Evolutionary conservation across 805 yeast genomes (phyloP).

Genomic region (Saturnispora dispora): DNA sequence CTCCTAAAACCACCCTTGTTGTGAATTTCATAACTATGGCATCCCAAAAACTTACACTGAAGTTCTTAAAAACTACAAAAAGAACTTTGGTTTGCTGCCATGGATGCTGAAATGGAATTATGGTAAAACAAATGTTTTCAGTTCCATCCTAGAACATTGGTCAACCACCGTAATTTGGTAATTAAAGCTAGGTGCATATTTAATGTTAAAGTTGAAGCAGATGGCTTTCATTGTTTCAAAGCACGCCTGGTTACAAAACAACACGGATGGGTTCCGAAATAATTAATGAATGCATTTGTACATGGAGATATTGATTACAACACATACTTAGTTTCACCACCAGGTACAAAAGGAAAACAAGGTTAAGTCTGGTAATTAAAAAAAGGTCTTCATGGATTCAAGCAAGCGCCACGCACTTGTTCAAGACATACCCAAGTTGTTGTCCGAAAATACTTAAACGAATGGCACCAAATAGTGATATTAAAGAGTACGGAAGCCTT

Average conservation of each 20-base stretch:
- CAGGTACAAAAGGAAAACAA: neutral
- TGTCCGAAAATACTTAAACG: neutral
- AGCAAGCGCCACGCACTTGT: neutral
- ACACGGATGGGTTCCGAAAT: neutral
- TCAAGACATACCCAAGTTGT: neutral
- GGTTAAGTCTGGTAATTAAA: conserved; percentile 1
- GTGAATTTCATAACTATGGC: too few species aligned
- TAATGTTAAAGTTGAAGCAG: conserved; percentile 2
- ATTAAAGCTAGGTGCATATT: too few species aligned
- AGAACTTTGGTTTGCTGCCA: too few species aligned
- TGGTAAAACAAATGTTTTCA: too few species aligned
- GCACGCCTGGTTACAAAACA: conserved; percentile 5
- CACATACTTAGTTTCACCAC: conserved; percentile 5
- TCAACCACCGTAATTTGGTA: too few species aligned
- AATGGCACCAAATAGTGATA: neutral
- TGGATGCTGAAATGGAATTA: too few species aligned
- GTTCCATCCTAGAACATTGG: too few species aligned
- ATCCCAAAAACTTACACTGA: too few species aligned
- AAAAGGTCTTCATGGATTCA: neutral
- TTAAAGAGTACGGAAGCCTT: neutral
- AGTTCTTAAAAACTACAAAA: too few species aligned
- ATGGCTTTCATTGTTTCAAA: conserved; percentile 5
- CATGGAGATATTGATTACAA: conserved; percentile 8
- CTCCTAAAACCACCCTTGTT: too few species aligned
- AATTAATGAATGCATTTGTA: conserved; percentile 8